Base-by-base conservation (phyloP, 2,329 filamentous ascomycete species). In the Parascedosporium putredinis region DNA sequence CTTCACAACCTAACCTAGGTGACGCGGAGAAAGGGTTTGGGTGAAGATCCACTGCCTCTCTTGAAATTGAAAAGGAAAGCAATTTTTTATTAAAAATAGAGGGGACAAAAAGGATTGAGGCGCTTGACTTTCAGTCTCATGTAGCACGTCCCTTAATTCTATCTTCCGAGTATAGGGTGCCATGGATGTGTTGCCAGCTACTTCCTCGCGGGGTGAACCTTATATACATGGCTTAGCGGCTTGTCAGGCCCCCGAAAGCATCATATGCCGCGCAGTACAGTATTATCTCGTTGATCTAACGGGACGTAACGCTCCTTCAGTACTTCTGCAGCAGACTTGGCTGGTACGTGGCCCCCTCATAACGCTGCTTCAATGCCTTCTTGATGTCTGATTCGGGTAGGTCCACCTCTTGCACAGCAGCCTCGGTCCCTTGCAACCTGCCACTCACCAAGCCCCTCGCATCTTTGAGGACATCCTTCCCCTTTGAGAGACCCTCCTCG, bases 251-350 rank as follows among this genome's bases (percentile, higher is more conserved):
- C 29, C 3, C 23, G 9, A 45, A 23, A 6, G 9, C 23, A 45
- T 20, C 9, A 50, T 50, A 50, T 12, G 12, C 69, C 69, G 56
- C 71, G 61, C 52, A 75, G 60, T 50, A 66, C 61, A 24, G 68
- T 66, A 52, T 71, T 69, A 53, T 75, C 69, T 56, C 67, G 65
- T 59, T 69, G 56, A 38, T 70, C 67, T 52, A 75, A 61, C 1
- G 71, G 71, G 55, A 61, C 69, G 58, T 82, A 82, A 56, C 78
- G 67, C 59, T 80, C 75, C 45, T 66, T 69, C 48, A 83, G 62
- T 38, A 71, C 67, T 59, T 80, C 72, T 53, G 76, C 69, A 18
- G 75, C 72, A 43, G 67, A 74, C 64, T 73, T 73, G 52, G 69
- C 65, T 54, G 70, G 59, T 12, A 61, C 59, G 5, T 62, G 61